Evolutionary conservation across 108 stramenopile genomes (phyloP), one percentile per base, ranked within the genome.

Genomic region (Craspedostauros australis): DNA sequence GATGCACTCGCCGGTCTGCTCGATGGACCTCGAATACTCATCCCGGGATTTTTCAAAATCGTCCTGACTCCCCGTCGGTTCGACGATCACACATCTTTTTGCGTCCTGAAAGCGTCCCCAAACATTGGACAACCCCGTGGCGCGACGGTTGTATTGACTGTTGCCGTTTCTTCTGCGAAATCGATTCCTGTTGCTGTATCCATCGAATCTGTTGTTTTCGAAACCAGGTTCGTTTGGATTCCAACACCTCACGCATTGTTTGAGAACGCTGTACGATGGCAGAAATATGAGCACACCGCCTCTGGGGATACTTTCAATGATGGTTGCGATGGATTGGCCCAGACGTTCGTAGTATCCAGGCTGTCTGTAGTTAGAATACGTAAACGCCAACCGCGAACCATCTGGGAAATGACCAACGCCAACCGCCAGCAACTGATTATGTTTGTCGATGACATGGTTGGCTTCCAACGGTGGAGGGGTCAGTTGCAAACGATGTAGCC

Each of bases 271-370:
- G 48, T 80, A 88, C 47, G 75, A 79, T 16, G 86, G 82, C 5
- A 88, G 58, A 51, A 88, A 88, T 6, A 88, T 63, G 12, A 88
- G 48, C 15, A 79, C 72, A 6, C 88, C 88, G 29, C 88, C 88
- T 9, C 44, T 32, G 22, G 79, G 77, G 14, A 83, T 73, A 14
- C 66, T 37, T 53, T 71, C 79, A 4, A 81, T 59, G 7, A 86
- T 54, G 21, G 66, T 64, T 0, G 80, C 81, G 29, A 90, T 62
- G 0, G 84, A 54, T 55, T 79, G 54, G 4, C 88, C 88, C 39
- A 90, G 75, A 23, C 73, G 76, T 24, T 62, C 62, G 11, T 75
- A 50, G 56, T 77, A 90, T 0, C 41, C 61, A 2, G 54, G 29
- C 14, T 74, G 30, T 16, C 50, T 76, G 61, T 79, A 80, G 38